Evolutionary conservation across 306 rosid species (phyloP).

Genomic region (Pyrus pyrifolia): DNA sequence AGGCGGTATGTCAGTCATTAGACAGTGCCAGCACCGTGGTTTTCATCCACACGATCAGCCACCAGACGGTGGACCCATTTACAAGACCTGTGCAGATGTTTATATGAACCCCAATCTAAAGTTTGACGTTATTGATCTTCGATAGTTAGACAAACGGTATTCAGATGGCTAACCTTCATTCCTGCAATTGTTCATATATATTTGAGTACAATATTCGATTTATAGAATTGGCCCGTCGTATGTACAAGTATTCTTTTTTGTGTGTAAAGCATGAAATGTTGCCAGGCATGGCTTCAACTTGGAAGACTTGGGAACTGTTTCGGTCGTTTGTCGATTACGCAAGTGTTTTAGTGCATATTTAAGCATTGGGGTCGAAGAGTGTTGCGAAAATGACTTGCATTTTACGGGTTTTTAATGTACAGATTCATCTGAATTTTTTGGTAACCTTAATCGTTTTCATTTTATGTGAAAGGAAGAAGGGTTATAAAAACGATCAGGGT

Average conservation of each 20-base stretch:
- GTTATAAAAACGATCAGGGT: too few species aligned
- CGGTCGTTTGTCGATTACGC: background rate
- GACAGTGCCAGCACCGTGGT: conserved; percentile 87
- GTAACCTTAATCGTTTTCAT: too few species aligned
- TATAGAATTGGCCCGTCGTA: conserved; percentile 10
- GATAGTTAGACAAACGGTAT: conserved; percentile 28
- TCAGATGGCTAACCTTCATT: conserved; percentile 2
- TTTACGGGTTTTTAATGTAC: background rate
- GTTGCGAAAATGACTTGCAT: background rate
- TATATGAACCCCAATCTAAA: conserved; percentile 77
- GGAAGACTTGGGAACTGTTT: background rate
- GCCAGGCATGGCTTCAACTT: conserved; percentile 6
- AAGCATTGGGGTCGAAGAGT: background rate
- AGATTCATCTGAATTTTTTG: too few species aligned
- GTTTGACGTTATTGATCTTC: conserved; percentile 90
- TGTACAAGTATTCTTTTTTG: conserved; percentile 2
- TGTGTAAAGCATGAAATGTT: conserved; percentile 26
- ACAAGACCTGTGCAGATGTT: conserved; percentile 81
- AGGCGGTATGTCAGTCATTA: conserved; percentile 86
- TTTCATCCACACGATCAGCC: conserved; percentile 81
- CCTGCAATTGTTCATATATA: conserved; percentile 38
- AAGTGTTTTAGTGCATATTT: background rate
- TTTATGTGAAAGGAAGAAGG: background rate
- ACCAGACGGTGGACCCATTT: conserved; percentile 90
- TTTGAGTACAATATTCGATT: conserved; percentile 12